These are phyloP conservation scores for Picea glauca DNA, from an alignment of 75 land plant species.

Conservation along the genomic window DNA sequence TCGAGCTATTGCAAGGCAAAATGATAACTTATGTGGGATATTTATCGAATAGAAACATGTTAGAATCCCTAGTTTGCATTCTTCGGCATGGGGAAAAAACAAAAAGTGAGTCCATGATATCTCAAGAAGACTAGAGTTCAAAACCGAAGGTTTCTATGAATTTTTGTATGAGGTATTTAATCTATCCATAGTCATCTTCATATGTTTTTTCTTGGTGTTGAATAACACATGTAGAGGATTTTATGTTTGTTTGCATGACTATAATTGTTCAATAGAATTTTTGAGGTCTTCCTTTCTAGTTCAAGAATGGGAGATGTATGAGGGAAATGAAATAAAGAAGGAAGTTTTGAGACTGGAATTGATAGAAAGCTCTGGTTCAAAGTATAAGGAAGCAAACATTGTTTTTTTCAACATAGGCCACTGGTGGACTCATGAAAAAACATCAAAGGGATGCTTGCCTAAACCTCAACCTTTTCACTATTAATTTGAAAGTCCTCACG, in stretches of 20 bases:
- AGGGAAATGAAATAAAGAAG: constrained; percentile 41
- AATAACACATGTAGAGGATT: no score
- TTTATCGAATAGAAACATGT: no score
- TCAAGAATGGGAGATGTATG: constrained; percentile 54
- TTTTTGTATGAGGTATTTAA: no score
- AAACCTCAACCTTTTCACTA: not conserved
- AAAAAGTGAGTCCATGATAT: no score
- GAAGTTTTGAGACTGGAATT: constrained; percentile 68
- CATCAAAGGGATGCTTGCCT: constrained; percentile 58
- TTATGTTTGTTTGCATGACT: constrained; percentile 35
- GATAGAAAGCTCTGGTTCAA: constrained; percentile 42
- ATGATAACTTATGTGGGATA: no score
- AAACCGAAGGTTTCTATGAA: no score
- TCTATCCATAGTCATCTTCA: no score
- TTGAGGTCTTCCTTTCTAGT: constrained; percentile 73
- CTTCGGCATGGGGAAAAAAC: no score
- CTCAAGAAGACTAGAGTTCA: no score
- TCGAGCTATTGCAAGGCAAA: no score
- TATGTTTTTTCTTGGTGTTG: no score
- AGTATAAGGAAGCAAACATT: constrained; percentile 63
- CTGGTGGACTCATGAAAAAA: constrained; percentile 98
- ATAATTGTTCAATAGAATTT: constrained; percentile 68
- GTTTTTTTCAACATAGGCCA: constrained; percentile 93
- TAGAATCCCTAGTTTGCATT: no score
- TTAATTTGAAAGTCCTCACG: not conserved